Evolutionary conservation across 1,284 basidiomycete species (phyloP).

Genomic region (Ustilago curta): DNA sequence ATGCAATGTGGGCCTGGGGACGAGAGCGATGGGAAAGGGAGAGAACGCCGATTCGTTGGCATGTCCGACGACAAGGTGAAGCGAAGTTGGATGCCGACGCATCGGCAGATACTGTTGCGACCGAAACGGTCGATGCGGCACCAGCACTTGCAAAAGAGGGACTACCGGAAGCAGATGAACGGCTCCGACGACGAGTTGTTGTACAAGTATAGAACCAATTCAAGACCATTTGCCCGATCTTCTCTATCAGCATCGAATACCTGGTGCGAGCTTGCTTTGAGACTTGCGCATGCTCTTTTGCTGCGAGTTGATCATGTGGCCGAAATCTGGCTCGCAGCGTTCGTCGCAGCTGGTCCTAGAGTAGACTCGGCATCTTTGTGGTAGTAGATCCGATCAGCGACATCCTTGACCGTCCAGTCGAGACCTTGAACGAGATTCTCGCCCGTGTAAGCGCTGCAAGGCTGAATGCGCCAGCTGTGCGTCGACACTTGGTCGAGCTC

Average conservation of each 20-base stretch:
- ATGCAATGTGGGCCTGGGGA: conserved; percentile 78
- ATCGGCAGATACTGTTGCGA: conserved; percentile 15
- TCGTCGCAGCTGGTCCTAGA: neutral
- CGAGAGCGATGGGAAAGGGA: conserved; percentile 60
- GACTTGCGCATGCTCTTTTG: neutral
- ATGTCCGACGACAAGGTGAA: neutral
- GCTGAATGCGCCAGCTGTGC: conserved; percentile 89
- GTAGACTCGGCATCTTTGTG: conserved; percentile 40
- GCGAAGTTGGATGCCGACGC: conserved; percentile 11
- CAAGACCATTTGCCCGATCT: neutral
- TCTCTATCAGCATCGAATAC: neutral
- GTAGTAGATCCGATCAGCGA: conserved; percentile 73
- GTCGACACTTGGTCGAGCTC: conserved; percentile 74
- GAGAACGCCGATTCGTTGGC: conserved; percentile 35
- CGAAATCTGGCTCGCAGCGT: neutral
- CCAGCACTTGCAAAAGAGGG: neutral
- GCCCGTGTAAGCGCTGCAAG: conserved; percentile 92
- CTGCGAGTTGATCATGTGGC: conserved; percentile 5
- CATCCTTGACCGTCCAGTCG: conserved; percentile 93
- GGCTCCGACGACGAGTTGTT: conserved; percentile 30
- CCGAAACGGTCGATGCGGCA: neutral
- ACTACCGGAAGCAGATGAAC: conserved; percentile 14
- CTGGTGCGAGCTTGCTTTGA: neutral
- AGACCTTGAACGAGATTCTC: conserved; percentile 85
- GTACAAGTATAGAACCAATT: conserved; percentile 31